These are phyloP conservation scores for Fragaria vesca DNA, from an alignment of 306 rosid genomes.

Conservation along the genomic window DNA sequence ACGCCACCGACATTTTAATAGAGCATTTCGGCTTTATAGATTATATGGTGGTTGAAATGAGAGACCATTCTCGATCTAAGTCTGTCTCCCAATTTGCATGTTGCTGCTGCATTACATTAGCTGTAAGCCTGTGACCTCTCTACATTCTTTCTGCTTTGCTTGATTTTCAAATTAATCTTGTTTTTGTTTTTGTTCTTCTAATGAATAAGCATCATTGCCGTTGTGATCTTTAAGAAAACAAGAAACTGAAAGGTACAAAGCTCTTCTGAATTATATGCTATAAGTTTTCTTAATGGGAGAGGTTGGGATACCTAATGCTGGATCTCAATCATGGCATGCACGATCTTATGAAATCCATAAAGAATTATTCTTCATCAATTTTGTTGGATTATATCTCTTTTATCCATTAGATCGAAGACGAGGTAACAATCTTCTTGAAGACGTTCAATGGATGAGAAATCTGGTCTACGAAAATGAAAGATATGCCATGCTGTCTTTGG, in stretches of 20 bases:
- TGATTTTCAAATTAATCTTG: neutral
- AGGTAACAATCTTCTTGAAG: constrained; percentile 2
- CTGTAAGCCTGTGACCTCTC: neutral
- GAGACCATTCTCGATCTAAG: neutral
- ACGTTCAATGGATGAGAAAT: neutral
- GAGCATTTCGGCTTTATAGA: neutral
- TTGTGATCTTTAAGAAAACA: neutral
- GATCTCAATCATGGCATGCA: constrained; percentile 20
- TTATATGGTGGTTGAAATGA: neutral
- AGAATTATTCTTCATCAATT: neutral
- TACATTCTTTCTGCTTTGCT: neutral
- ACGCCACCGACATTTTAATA: constrained; percentile 9
- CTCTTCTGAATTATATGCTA: neutral
- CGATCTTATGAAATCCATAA: constrained; percentile 13
- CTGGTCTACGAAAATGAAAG: neutral
- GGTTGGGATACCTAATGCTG: constrained; percentile 8
- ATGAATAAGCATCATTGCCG: neutral
- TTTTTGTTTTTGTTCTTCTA: neutral
- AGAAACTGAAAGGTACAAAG: neutral
- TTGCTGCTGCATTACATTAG: constrained; percentile 9
- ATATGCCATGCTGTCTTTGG: constrained; percentile 1
- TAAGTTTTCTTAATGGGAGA: neutral
- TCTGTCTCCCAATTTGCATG: neutral
- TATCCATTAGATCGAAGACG: neutral
- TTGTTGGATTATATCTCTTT: neutral